These are phyloP conservation scores for Monosporozyma unispora DNA, from an alignment of 805 yeast species.

Conservation along the genomic window DNA sequence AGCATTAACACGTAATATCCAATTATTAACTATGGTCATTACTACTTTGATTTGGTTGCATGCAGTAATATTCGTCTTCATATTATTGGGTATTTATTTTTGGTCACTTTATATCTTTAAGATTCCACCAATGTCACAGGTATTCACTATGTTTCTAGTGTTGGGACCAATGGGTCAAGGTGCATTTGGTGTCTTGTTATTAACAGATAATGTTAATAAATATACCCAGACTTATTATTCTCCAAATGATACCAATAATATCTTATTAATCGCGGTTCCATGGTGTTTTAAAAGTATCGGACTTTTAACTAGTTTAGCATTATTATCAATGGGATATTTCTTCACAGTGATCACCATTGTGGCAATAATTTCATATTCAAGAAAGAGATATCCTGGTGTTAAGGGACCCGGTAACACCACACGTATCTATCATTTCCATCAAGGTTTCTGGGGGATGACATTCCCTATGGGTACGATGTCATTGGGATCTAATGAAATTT, in stretches of 20 bases:
- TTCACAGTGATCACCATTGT: conserved; percentile 39
- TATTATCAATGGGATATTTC: conserved; percentile 50
- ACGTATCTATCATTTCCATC: conserved; percentile 35
- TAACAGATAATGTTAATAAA: conserved; percentile 37
- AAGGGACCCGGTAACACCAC: neutral
- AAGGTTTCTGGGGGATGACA: conserved; percentile 75
- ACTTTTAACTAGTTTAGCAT: conserved; percentile 35
- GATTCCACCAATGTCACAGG: conserved; percentile 44
- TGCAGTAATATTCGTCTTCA: conserved; percentile 53
- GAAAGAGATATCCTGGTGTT: conserved; percentile 14
- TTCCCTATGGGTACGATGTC: conserved; percentile 86
- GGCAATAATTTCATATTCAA: conserved; percentile 17
- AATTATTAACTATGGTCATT: conserved; percentile 45
- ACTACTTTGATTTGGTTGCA: conserved; percentile 57
- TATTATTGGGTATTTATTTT: conserved; percentile 47
- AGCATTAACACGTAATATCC: conserved; percentile 30
- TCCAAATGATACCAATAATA: conserved; percentile 6
- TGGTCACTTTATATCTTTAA: conserved; percentile 51
- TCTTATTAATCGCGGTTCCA: conserved; percentile 20
- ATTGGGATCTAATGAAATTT: conserved; percentile 47
- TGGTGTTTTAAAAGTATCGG: conserved; percentile 31
- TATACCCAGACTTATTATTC: conserved; percentile 19
- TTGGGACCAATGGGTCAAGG: conserved; percentile 86
- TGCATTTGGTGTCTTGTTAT: conserved; percentile 51
- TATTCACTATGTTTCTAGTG: conserved; percentile 65